Evolutionary conservation across 108 stramenopile species (phyloP), one percentile per base, ranked within the genome.

Genomic region (Nitzschia sp.): DNA sequence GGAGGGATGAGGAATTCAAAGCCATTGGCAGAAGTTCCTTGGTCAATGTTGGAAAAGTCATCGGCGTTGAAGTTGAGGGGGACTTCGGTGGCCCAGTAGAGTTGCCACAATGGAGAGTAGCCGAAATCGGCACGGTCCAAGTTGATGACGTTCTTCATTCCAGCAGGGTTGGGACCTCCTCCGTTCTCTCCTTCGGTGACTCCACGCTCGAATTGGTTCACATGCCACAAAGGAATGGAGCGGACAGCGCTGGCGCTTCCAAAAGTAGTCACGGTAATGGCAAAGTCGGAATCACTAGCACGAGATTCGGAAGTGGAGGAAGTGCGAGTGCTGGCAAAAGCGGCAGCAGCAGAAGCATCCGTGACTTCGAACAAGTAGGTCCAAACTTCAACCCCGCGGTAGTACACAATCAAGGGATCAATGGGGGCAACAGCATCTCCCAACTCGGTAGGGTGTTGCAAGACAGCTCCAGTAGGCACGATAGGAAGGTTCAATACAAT

Each of bases 91-190:
- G 52, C 72, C 72, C 72, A 73, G 29, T 22, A 44, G 6, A 73
- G 8, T 40, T 68, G 55, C 72, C 65, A 66, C 72, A 73, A 73
- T 0, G 72, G 72, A 56, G 65, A 67, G 50, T 73, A 73, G 0
- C 50, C 65, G 6, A 42, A 11, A 59, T 73, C 65, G 21, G 56
- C 24, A 44, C 72, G 72, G 37, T 73, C 65, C 20, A 67, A 26
- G 24, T 66, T 37, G 21, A 73, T 58, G 24, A 73, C 59, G 61
- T 73, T 73, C 9, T 56, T 41, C 65, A 67, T 67, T 10, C 72
- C 72, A 11, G 20, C 57, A 24, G 54, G 44, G 37, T 37, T 59
- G 10, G 72, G 72, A 21, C 72, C 72, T n/a, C 72, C 72, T 11
- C 72, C 72, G 21, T 40, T 38, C 6, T 50, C 41, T 0, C 65